Conservation (phyloP, 2,329 filamentous ascomycete species). For the Diplodia mutila region DNA sequence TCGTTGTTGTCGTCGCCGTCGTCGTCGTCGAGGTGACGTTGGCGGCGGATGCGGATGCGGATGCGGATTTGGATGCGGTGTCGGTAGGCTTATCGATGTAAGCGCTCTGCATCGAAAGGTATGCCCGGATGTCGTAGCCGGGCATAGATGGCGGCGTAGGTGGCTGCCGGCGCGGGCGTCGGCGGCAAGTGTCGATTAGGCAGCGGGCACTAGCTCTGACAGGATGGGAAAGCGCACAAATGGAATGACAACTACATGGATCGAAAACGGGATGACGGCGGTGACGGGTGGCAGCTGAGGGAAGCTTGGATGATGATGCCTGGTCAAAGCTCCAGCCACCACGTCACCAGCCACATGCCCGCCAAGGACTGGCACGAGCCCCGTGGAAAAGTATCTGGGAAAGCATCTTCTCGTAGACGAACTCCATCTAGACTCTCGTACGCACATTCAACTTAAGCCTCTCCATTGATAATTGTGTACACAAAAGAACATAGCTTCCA, state of each 20-base stretch:
- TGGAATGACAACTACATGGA: background rate
- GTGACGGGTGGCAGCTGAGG: background rate
- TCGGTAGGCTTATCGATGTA: background rate
- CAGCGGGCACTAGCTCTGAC: background rate
- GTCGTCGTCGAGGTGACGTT: background rate
- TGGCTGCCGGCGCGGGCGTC: background rate
- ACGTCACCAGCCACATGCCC: conserved; percentile 13
- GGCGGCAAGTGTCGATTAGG: background rate
- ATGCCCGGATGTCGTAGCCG: background rate
- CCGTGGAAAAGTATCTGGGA: too few species aligned
- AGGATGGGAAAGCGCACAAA: background rate
- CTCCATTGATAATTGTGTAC: background rate
- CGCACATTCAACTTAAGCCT: background rate
- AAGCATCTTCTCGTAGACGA: too few species aligned
- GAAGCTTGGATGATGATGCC: background rate
- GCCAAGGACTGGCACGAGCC: background rate
- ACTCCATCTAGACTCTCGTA: background rate
- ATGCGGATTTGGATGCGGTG: too few species aligned
- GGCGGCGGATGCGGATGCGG: background rate
- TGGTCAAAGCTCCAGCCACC: conserved; percentile 21
- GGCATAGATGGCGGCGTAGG: background rate
- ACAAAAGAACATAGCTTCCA: background rate
- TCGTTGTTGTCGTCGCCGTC: background rate
- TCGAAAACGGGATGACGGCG: background rate
- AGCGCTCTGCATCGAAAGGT: background rate